Evolutionary conservation across 2,329 filamentous ascomycete genomes (phyloP).

Genomic region (Exophiala sp.): DNA sequence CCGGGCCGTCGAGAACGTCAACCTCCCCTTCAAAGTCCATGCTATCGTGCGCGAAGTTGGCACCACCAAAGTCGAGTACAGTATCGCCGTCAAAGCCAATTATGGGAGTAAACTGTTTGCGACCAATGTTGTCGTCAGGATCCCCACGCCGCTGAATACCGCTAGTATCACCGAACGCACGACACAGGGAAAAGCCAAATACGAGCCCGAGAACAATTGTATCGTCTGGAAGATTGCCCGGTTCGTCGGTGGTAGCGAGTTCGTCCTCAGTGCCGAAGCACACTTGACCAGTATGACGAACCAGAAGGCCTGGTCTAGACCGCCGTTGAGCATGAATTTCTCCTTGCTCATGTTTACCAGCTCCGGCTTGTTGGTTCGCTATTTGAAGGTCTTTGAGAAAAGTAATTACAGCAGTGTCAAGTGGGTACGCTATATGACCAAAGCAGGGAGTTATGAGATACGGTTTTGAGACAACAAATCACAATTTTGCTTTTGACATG

Average conservation of each 20-base stretch:
- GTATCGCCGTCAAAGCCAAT: slow-evolving; percentile 94
- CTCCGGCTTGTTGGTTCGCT: slow-evolving; percentile 82
- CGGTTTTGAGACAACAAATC: slow-evolving; percentile 48
- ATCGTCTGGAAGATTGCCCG: slow-evolving; percentile 98
- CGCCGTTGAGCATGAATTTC: slow-evolving; percentile 86
- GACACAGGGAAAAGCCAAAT: slow-evolving; percentile 94
- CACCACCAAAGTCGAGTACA: slow-evolving; percentile 97
- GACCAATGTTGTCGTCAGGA: slow-evolving; percentile 89
- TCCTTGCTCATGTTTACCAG: slow-evolving; percentile 97
- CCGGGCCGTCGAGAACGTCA: slow-evolving; percentile 96
- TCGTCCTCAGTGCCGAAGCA: slow-evolving; percentile 87
- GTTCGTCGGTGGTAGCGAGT: slow-evolving; percentile 98
- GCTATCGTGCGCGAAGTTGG: slow-evolving; percentile 97
- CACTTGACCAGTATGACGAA: slow-evolving; percentile 95
- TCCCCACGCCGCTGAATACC: slow-evolving; percentile 94
- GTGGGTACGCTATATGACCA: slow-evolving; percentile 98
- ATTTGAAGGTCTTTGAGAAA: slow-evolving; percentile 99
- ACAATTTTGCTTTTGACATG: too few species aligned
- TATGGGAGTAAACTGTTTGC: slow-evolving; percentile 95
- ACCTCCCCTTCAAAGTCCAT: slow-evolving; percentile 96
- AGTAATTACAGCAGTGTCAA: slow-evolving; percentile 98
- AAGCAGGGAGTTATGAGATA: slow-evolving; percentile 96
- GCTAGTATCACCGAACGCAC: slow-evolving; percentile 88
- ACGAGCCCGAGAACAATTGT: slow-evolving; percentile 95
- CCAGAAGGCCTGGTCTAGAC: slow-evolving; percentile 92